Base-by-base conservation (phyloP, 768 basidiomycete species). In the Russula foetens region DNA sequence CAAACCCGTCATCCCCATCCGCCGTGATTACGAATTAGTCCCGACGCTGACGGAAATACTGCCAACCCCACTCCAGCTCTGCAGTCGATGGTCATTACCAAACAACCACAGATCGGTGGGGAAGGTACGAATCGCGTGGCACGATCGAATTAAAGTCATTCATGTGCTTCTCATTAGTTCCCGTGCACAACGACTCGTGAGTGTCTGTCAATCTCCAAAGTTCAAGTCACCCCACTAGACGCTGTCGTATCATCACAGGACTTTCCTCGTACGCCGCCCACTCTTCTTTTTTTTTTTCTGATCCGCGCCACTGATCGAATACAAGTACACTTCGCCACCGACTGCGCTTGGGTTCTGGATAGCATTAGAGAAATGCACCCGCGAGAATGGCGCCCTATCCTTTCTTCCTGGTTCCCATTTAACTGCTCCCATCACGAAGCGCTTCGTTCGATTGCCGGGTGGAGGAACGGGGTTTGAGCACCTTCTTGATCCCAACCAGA, bases 331-430 rank as follows among this genome's bases (percentile, higher is more conserved):
- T 9, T 78, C 89, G 43, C 97, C 97, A 12, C 90, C 90, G 0
- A 85, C 84, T 9, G 97, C 97, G 0, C 81, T 98, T 23, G 97
- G 97, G 2, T 92, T 95, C 70, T 99, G 97, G 97, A 90, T 98
- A 59, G 91, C 96, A 0, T 76, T 99, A 39, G 96, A 98, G 71
- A 79, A 82, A 60, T 97, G 94, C 71, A 94, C 93, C 6, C 69
- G 80, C 2, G 73, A 75, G 46, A 95, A 95, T 67, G 93, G 93
- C 9, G 91, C 92, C 8, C 79, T 94, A 7, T 90, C 87, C 5
- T 96, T 95, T 73, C 76, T 91, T 2, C 94, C 95, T 0, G 93
- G 95, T 23, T 95, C 93, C 1, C 97, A 99, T 71, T 78, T 87
- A 33, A 80, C 77, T 0, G 76, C 82, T 2, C 81, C 84, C 1